Base-by-base conservation (phyloP, 139 green algal species). In the Tetradesmus lagerheimii region DNA sequence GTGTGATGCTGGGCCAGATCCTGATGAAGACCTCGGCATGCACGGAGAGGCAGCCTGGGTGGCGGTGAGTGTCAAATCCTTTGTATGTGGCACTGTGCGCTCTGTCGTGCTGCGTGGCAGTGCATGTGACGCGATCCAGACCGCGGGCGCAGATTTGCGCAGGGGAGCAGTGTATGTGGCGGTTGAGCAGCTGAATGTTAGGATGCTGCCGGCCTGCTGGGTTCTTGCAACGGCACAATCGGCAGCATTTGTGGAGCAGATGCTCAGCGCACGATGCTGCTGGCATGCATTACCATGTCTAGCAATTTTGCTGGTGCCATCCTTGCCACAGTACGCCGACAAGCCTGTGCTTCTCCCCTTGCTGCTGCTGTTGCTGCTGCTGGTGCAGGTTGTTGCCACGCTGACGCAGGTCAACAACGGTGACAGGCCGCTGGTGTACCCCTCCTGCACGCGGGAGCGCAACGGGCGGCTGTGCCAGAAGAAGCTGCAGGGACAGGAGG, bases 11-110 rank as follows among this genome's bases (percentile, higher is more conserved):
- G 8, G 53, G 64, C 0, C 88, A 93, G 77, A 98, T 83, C 94
- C 96, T 91, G 95, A 96, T 39, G 97, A 99, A 95, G 80, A 86
- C 23, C 79, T 99, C 79, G 97, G 97, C 66, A 87, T 80, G 20
- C 78, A 41, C 4, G 93, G 93, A 16, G 89, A 94, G 74, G 62
- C 97, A 3, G 97, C 96, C n/a, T 99, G 90, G 80, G 93, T 98
- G 25, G 86, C 86, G 80, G 94, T 98, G 62, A 57, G 82, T 64
- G 6, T 3, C 12, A 64, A 4, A 1, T 64, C 3, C n/a, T n/a
- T n/a, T n/a, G n/a, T n/a, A n/a, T n/a, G n/a, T n/a, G n/a, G n/a
- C n/a, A n/a, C n/a, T n/a, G n/a, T n/a, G n/a, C n/a, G n/a, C n/a
- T n/a, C n/a, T n/a, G n/a, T n/a, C n/a, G n/a, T n/a, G n/a, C n/a